Evolutionary conservation across 2,329 filamentous ascomycete genomes (phyloP).

Genomic region (Claviceps cyperi): DNA sequence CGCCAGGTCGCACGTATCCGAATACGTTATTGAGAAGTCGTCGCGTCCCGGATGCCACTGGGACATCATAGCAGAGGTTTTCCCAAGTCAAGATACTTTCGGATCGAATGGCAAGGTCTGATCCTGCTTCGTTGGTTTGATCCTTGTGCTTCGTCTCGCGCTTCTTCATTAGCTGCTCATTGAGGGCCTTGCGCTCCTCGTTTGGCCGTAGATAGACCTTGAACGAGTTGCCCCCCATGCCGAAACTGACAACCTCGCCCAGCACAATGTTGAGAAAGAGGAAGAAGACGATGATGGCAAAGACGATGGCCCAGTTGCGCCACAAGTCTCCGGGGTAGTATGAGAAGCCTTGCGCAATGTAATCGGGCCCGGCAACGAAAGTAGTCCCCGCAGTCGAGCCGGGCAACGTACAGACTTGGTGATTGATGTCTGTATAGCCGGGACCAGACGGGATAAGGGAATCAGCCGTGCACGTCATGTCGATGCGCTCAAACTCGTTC

Average conservation of each 20-base stretch:
- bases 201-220: constrained; percentile 63
- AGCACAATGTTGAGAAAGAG: constrained; percentile 61
- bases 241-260: constrained; percentile 65
- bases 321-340: constrained; percentile 57
- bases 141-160: constrained; percentile 38
- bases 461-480: constrained; percentile 52
- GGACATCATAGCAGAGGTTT: constrained; percentile 63
- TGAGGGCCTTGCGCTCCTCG: constrained; percentile 50
- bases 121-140: constrained; percentile 27
- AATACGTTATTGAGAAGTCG: constrained; percentile 40
- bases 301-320: constrained; percentile 73
- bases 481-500: constrained; percentile 63
- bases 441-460: constrained; percentile 59
- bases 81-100: constrained; percentile 73
- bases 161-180: constrained; percentile 46
- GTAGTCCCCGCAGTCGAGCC: constrained; percentile 54
- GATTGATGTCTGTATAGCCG: constrained; percentile 52
- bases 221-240: constrained; percentile 66
- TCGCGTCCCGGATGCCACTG: constrained; percentile 39
- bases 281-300: constrained; percentile 63
- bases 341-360: constrained; percentile 53
- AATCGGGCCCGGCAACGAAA: constrained; percentile 49
- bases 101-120: constrained; percentile 42
- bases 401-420: constrained; percentile 70
- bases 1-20: constrained; percentile 63